A percentile compares a stretch with the other conserved stretches of the same genome.
Evolutionary conservation across 169 alveolate species (phyloP).

Genomic region (Eimeria acervulina): DNA sequence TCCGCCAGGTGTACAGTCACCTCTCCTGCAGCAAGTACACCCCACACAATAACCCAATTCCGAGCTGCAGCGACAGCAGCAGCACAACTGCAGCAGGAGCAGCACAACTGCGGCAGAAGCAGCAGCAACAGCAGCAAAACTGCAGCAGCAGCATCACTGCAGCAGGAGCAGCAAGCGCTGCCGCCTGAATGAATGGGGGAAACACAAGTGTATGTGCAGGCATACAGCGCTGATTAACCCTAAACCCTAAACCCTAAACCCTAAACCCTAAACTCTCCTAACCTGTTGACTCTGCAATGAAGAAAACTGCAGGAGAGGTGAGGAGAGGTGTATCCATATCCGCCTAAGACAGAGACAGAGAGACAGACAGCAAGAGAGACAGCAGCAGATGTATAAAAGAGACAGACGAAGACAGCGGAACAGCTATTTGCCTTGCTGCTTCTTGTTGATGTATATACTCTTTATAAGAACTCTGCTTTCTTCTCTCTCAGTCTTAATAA

Average conservation of each 20-base stretch:
- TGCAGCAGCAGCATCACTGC: not conserved
- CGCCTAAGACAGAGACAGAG: not conserved
- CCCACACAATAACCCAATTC: not conserved
- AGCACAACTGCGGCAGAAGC: not conserved
- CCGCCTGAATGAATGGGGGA: too few species aligned
- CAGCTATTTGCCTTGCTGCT: too few species aligned
- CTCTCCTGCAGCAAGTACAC: slow-evolving; percentile 38
- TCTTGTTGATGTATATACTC: too few species aligned
- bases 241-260: slow-evolving; percentile 44
- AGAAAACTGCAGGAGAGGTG: slow-evolving; percentile 52
- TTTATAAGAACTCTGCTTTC: too few species aligned
- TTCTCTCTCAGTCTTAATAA: too few species aligned
- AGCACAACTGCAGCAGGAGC: not conserved
- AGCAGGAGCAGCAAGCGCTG: not conserved
- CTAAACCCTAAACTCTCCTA: slow-evolving; percentile 56
- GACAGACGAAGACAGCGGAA: not conserved
- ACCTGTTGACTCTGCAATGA: slow-evolving; percentile 52
- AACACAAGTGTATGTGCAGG: not conserved
- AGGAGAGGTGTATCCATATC: slow-evolving; percentile 41
- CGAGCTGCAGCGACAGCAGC: slow-evolving; percentile 22
- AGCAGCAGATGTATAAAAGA: not conserved
- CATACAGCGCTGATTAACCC: not conserved
- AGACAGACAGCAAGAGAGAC: not conserved
- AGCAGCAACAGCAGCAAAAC: slow-evolving; percentile 4
- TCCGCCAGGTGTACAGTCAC: slow-evolving; percentile 67